Evolutionary conservation across 495 filamentous ascomycete species (phyloP), one percentile per base, ranked within the genome.

Genomic region (Neurospora sp.): DNA sequence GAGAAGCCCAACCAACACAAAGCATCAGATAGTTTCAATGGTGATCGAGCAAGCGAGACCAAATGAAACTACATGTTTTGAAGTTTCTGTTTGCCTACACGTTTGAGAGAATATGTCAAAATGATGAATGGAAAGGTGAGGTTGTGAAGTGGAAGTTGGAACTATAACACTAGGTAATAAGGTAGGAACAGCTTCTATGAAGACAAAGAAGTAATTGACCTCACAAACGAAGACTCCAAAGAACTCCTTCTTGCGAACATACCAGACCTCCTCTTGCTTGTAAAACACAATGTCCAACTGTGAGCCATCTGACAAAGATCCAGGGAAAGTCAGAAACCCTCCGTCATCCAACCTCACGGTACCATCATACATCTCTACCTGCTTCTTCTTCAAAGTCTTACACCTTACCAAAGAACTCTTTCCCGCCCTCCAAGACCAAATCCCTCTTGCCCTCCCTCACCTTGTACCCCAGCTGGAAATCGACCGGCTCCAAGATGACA

Each of bases 401-500:
- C 41, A 84, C 59, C 69, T 81, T 72, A 14, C 74, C 78, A 40
- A 80, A 77, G 1, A 81, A 79, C 9, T 76, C 73, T 4, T 78
- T 76, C 62, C 84, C 85, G 18, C 76, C 77, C 4, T 82, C 77
- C 12, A 86, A 71, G 14, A 85, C 78, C 48, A 79, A 75, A 23
- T 72, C 72, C 6, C 76, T 79, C 16, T 79, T 77, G 75, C 83
- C 77, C 10, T 72, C 72, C 37, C 79, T 82, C 2, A 81, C 80
- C 75, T 81, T 77, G 73, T 85, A 81, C 11, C 77, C 75, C 71
- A 84, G 77, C 70, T 83, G 80, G 73, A 81, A 86, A 7, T 80
- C 79, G 18, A 73, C n/a, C 39, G 84, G 84, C 73, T 86, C 84
- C 48, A 85, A 74, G 54, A 86, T 86, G 72, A 86, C 84, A 73